A percentile compares a stretch with the other conserved stretches of the same genome.
Evolutionary conservation across 2,329 filamentous ascomycete genomes (phyloP).

Genomic region (Colletotrichum spaethianum): DNA sequence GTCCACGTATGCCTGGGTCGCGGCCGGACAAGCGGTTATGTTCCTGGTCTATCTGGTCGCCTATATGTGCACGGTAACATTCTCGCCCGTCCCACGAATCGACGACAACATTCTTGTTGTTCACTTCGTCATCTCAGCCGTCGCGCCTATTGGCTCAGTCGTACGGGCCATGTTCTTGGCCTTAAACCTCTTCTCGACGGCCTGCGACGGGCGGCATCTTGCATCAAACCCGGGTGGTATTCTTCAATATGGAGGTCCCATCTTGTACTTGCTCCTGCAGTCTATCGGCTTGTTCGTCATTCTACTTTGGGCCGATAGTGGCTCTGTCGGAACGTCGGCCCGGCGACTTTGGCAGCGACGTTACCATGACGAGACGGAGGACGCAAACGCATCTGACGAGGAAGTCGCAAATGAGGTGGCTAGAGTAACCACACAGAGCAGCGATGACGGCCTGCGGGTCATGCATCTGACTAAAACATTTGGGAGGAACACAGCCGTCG

Average conservation of each 20-base stretch:
- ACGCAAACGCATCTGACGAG: slow-evolving; percentile 58
- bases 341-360: slow-evolving; percentile 49
- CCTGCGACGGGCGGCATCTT: slow-evolving; percentile 77
- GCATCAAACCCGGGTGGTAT: slow-evolving; percentile 79
- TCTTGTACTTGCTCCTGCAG: slow-evolving; percentile 86
- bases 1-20: slow-evolving; percentile 86
- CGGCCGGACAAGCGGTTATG: slow-evolving; percentile 80
- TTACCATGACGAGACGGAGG: slow-evolving; percentile 26
- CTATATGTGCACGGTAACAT: slow-evolving; percentile 74
- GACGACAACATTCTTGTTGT: slow-evolving; percentile 77
- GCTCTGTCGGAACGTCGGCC: slow-evolving; percentile 72
- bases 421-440: slow-evolving; percentile 66
- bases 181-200: slow-evolving; percentile 86
- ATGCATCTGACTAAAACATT: slow-evolving; percentile 87
- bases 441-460: slow-evolving; percentile 80
- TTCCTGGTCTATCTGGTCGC: slow-evolving; percentile 81
- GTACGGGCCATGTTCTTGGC: slow-evolving; percentile 81
- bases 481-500: slow-evolving; percentile 82
- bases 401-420: slow-evolving; percentile 77
- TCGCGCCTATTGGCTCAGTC: slow-evolving; percentile 84
- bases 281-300: slow-evolving; percentile 78
- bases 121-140: slow-evolving; percentile 80
- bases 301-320: slow-evolving; percentile 86
- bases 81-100: slow-evolving; percentile 77
- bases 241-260: slow-evolving; percentile 84